phyloP scores from a whole-genome alignment of 352 stramenopile species.

The Phytophthora rubi region DNA sequence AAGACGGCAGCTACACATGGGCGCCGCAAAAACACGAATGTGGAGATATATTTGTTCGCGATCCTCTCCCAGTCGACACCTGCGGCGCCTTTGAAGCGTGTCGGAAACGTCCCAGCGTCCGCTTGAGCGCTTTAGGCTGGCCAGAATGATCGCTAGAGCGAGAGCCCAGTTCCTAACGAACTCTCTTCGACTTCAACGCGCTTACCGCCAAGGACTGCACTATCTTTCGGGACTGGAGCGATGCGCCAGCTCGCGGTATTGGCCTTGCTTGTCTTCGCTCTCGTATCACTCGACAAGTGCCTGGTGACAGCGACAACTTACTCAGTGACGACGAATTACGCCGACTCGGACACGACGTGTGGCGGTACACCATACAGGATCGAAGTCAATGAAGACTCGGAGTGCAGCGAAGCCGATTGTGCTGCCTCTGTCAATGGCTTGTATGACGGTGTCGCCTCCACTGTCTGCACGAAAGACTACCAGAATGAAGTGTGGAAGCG shows the following conservation, averaged over 20 bases:
- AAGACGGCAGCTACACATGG: not conserved
- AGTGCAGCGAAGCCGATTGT: constrained; percentile 4
- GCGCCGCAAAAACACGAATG: not conserved
- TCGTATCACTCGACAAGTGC: not conserved
- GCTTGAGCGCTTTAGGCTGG: not conserved
- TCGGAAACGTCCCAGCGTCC: not conserved
- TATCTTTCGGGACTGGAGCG: not conserved
- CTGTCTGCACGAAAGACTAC: constrained; percentile 4
- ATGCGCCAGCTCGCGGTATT: not conserved
- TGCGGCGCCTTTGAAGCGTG: not conserved
- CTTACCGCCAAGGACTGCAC: not conserved
- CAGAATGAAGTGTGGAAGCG: constrained; percentile 12
- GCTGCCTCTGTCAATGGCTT: constrained; percentile 1
- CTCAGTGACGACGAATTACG: constrained; percentile 1
- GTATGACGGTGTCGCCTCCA: constrained; percentile 8
- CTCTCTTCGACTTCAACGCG: not conserved
- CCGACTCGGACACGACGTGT: constrained; percentile 8
- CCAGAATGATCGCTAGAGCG: not conserved
- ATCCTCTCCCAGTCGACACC: not conserved
- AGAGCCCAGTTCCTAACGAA: not conserved
- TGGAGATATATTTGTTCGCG: not conserved
- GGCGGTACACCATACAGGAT: constrained; percentile 6
- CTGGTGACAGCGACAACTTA: constrained; percentile 4
- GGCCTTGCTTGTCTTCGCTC: not conserved
- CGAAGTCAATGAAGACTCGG: not conserved